Conservation (phyloP, 495 filamentous ascomycete genomes). For the Neurospora hispaniola region DNA sequence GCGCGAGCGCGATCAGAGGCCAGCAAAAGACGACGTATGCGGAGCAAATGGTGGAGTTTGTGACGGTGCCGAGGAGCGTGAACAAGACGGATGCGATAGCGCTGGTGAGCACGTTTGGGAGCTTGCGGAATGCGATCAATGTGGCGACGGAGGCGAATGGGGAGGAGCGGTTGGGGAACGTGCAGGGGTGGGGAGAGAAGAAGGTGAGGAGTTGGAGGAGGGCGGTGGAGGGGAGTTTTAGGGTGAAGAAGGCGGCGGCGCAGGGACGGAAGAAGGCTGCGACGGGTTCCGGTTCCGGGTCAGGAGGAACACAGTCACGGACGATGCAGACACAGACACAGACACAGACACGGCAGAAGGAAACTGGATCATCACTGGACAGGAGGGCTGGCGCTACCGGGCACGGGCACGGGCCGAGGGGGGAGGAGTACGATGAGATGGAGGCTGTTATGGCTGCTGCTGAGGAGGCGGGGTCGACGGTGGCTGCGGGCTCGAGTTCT, state of each 20-base stretch:
- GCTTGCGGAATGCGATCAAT: slow-evolving; percentile 74
- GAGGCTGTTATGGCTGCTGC: slow-evolving; percentile 35
- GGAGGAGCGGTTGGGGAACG: slow-evolving; percentile 56
- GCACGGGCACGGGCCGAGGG: not conserved
- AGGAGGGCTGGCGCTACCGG: not conserved
- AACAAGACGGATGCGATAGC: slow-evolving; percentile 91
- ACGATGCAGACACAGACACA: not conserved
- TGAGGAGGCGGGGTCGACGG: not conserved
- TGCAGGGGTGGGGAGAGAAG: slow-evolving; percentile 90
- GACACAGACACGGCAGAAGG: not conserved
- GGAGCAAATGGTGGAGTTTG: slow-evolving; percentile 87
- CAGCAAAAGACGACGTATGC: slow-evolving; percentile 72
- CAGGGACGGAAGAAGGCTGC: slow-evolving; percentile 36
- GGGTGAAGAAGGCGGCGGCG: slow-evolving; percentile 48
- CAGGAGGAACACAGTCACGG: slow-evolving; percentile 13
- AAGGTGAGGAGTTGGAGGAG: slow-evolving; percentile 79
- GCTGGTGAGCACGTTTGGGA: slow-evolving; percentile 81
- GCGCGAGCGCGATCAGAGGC: slow-evolving; percentile 68
- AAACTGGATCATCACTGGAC: not conserved
- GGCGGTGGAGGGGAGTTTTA: slow-evolving; percentile 74
- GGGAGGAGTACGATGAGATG: slow-evolving; percentile 23
- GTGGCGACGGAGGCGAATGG: slow-evolving; percentile 41
- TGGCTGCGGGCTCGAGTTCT: slow-evolving; percentile 25
- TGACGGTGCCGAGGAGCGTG: slow-evolving; percentile 77
- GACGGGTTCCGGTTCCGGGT: not conserved